Conservation (phyloP, 805 yeast species). For the Hanseniaspora thailandica region DNA sequence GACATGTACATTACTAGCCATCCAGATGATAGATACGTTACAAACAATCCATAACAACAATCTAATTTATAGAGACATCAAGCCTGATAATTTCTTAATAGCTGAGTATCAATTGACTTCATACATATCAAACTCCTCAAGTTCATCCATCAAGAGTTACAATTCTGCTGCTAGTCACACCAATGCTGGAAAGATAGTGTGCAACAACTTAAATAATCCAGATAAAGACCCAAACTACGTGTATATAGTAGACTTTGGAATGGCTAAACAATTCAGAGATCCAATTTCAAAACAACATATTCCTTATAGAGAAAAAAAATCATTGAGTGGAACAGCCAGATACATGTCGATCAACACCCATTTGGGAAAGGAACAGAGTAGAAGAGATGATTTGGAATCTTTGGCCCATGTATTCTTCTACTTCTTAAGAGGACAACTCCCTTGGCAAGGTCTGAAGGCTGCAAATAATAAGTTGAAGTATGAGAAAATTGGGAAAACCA, state of each 20-base stretch:
- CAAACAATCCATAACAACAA: constrained; percentile 67
- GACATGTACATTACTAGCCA: constrained; percentile 63
- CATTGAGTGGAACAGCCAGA: constrained; percentile 74
- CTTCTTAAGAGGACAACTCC: constrained; percentile 65
- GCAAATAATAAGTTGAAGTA: constrained; percentile 75
- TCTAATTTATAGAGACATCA: constrained; percentile 67
- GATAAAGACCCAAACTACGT: constrained; percentile 52
- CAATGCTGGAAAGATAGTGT: background rate
- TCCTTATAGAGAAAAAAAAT: constrained; percentile 69
- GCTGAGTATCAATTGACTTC: constrained; percentile 24
- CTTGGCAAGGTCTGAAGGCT: constrained; percentile 86
- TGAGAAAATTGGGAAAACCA: constrained; percentile 74
- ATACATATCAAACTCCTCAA: constrained; percentile 16
- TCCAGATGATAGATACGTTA: constrained; percentile 64
- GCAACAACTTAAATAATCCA: constrained; percentile 41
- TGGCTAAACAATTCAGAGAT: constrained; percentile 77
- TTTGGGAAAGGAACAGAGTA: constrained; percentile 69
- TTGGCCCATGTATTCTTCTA: constrained; percentile 74
- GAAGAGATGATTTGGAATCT: constrained; percentile 74
- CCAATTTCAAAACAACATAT: constrained; percentile 71
- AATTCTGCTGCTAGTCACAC: background rate
- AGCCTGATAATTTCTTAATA: constrained; percentile 71
- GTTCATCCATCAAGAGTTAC: background rate
- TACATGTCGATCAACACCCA: constrained; percentile 86
- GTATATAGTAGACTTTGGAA: constrained; percentile 71